Evolutionary conservation across 768 basidiomycete species (phyloP).

Genomic region (Pleurotus giganteus): DNA sequence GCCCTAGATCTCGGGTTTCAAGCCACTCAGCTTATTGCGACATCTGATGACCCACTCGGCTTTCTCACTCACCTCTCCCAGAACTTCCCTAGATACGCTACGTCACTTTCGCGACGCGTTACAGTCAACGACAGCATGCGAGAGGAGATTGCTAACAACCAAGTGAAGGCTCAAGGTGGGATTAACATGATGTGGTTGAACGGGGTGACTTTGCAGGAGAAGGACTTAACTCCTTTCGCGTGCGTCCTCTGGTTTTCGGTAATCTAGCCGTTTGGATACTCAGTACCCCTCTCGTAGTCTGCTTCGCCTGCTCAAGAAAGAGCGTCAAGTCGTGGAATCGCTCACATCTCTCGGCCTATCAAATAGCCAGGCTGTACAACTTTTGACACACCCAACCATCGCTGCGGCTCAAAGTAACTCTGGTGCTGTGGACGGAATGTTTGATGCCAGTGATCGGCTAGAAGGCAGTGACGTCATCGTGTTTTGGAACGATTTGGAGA

Average conservation of each 20-base stretch:
- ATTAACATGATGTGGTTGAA: slow-evolving; percentile 76
- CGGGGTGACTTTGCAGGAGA: slow-evolving; percentile 57
- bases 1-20: slow-evolving; percentile 65
- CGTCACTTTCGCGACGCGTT: slow-evolving; percentile 70
- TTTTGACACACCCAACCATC: slow-evolving; percentile 67
- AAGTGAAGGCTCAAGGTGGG: slow-evolving; percentile 49
- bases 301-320: slow-evolving; percentile 68
- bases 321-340: slow-evolving; percentile 58
- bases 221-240: slow-evolving; percentile 68
- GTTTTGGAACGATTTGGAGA: slow-evolving; percentile 93
- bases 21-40: slow-evolving; percentile 70
- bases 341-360: slow-evolving; percentile 63
- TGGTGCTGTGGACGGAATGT: slow-evolving; percentile 64
- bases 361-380: slow-evolving; percentile 62
- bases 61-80: slow-evolving; percentile 72
- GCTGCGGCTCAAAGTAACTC: slow-evolving; percentile 46
- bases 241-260: not conserved
- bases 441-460: slow-evolving; percentile 84
- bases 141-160: slow-evolving; percentile 58
- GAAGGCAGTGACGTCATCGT: slow-evolving; percentile 76
- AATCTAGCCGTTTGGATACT: no score
- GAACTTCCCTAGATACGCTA: slow-evolving; percentile 87
- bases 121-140: slow-evolving; percentile 45
- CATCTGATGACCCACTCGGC: slow-evolving; percentile 51
- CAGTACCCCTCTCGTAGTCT: not conserved